phyloP scores from a whole-genome alignment of 352 stramenopile species.

The Globisporangium canariense region DNA sequence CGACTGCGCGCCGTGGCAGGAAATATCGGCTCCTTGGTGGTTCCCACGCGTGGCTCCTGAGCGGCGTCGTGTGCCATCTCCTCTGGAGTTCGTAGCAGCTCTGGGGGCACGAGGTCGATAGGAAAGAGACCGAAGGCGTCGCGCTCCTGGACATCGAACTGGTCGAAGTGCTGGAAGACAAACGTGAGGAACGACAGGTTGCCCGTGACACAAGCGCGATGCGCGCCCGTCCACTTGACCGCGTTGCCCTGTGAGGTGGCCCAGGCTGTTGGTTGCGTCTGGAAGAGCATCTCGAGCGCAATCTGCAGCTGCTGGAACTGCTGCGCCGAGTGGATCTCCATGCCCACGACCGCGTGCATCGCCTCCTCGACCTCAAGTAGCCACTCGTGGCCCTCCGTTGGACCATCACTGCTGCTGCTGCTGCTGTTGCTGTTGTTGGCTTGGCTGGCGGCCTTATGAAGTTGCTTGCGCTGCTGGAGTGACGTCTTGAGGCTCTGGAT shows the following conservation, averaged over 20 bases:
- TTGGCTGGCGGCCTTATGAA: constrained; percentile 9
- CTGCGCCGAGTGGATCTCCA: constrained; percentile 51
- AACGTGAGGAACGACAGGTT: constrained; percentile 62
- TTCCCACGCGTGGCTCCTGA: constrained; percentile 4
- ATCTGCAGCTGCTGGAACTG: constrained; percentile 65
- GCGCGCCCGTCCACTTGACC: constrained; percentile 41
- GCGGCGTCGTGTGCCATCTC: constrained; percentile 22
- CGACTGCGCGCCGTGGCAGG: constrained; percentile 22
- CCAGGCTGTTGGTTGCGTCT: constrained; percentile 29
- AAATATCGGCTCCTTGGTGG: constrained; percentile 4
- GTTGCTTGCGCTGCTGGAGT: constrained; percentile 25
- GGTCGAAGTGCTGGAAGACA: constrained; percentile 33
- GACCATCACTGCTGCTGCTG: neutral
- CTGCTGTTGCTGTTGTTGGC: neutral
- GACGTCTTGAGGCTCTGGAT: constrained; percentile 43
- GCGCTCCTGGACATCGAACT: constrained; percentile 33
- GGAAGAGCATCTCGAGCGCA: constrained; percentile 53
- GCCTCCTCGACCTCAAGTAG: constrained; percentile 43
- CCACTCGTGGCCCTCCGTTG: constrained; percentile 4
- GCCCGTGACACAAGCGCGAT: constrained; percentile 53
- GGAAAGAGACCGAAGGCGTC: constrained; percentile 53
- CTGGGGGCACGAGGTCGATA: constrained; percentile 51
- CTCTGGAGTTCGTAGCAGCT: constrained; percentile 30
- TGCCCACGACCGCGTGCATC: constrained; percentile 50
- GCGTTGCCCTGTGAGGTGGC: constrained; percentile 27